Base-by-base conservation (phyloP, 192 early-diverging fungal genomes). In the Thamnidium elegans region DNA sequence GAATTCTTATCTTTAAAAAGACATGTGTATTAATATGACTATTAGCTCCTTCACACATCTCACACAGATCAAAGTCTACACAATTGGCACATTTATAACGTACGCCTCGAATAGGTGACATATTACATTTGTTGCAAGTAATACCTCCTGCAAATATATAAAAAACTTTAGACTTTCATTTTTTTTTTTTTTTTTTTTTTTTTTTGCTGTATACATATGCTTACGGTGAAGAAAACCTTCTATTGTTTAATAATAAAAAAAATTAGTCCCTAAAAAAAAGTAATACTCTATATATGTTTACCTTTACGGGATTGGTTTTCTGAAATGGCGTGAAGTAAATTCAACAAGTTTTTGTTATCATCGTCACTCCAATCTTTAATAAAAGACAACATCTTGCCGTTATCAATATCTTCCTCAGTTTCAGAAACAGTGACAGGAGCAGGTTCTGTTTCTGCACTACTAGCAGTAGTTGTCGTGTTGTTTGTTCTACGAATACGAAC, bases 51-150 rank as follows among this genome's bases (percentile, higher is more conserved):
- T 99, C 96, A 75, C 97, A 99, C 3, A 80, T 70, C 62, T 93
- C 90, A 73, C 97, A 99, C 13, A 99, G 72, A 79, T 99, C 97
- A 66, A 85, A 92, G 58, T 95, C 92, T 46, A 91, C 82, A 64
- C 97, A 99, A 62, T 97, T 94, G 34, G 91, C 88, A 68, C 97
- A 99, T 68, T 93, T 94, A 84, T 89, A 97, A 2, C 97, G 87
- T 17, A 87, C 73, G 7, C 97, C 97, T 21, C 93, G 86, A 60
- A 99, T 90, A 1, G 97, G 97, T 23, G 88, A 82, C 26, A 84
- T 82, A 17, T 83, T 82, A 70, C 97, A 99, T 74, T 89, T 86
- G 75, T 95, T 92, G 77, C 97, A 99, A 26, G 92, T 89, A n/a
- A 93, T 92, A 13, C 94, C 92, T 32, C 92, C 81, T 82, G 66